A percentile compares a stretch with the other conserved stretches of the same genome.
These are phyloP conservation scores for Cajanus cajan DNA, from an alignment of 306 rosid genomes.

Conservation along the genomic window DNA sequence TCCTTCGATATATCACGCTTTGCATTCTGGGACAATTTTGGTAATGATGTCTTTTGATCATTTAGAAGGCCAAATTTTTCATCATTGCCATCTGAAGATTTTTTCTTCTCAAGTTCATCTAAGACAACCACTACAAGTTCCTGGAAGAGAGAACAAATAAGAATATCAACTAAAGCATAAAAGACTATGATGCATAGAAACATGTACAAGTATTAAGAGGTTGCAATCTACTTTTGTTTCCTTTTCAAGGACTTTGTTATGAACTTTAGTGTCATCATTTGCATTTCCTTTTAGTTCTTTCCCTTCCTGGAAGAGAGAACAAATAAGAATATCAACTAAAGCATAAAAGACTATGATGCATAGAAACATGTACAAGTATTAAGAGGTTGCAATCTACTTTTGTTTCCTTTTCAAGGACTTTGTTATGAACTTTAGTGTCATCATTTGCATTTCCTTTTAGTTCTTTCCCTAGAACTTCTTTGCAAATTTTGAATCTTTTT, in stretches of 20 bases:
- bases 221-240: neutral
- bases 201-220: neutral
- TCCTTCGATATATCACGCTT: conserved; percentile 56
- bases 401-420: too few relatives aligned
- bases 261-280: conserved; percentile 7
- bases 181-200: neutral
- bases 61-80: conserved; percentile 15
- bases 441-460: too few relatives aligned
- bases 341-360: too few relatives aligned
- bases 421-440: too few relatives aligned
- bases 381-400: too few relatives aligned
- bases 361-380: too few relatives aligned
- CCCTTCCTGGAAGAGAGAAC: too few relatives aligned
- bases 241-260: neutral
- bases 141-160: conserved; percentile 21
- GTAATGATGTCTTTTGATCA: neutral
- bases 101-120: conserved; percentile 48
- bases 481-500: too few relatives aligned
- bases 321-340: too few relatives aligned
- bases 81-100: conserved; percentile 42
- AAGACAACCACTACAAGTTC: conserved; percentile 15
- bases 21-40: conserved; percentile 34
- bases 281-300: too few relatives aligned
- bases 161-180: neutral
- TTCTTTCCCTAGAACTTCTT: too few relatives aligned